phyloP scores from a whole-genome alignment of 2,329 filamentous ascomycete species.

The Lasiodiplodia theobromae region DNA sequence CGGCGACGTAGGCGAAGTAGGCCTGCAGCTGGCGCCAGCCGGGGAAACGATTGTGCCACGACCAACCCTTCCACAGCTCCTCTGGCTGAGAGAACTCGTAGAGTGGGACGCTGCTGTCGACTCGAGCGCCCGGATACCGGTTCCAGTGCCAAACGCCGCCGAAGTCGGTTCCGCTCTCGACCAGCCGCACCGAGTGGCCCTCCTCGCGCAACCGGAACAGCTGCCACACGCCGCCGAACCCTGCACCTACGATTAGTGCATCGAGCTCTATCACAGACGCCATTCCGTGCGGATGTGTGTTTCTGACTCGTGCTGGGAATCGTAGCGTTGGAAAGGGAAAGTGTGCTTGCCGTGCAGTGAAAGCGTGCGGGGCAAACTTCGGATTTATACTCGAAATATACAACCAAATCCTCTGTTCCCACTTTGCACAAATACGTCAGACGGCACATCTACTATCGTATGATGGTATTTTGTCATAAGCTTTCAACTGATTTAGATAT shows the following conservation, averaged over 20 bases:
- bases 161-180: conserved; percentile 36
- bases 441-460: too few species aligned
- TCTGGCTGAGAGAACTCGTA: conserved; percentile 43
- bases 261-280: conserved; percentile 28
- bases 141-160: conserved; percentile 43
- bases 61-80: conserved; percentile 39
- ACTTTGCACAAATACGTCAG: too few species aligned
- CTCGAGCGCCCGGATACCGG: conserved; percentile 38
- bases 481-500: too few species aligned
- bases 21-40: conserved; percentile 43
- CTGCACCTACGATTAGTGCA: conserved; percentile 39
- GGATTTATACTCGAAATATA: too few species aligned
- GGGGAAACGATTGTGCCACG: conserved; percentile 47
- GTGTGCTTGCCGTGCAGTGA: too few species aligned
- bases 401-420: too few species aligned
- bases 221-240: conserved; percentile 41
- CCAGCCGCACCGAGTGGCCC: conserved; percentile 36
- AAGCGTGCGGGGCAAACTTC: too few species aligned
- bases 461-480: too few species aligned
- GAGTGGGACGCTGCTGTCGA: conserved; percentile 31
- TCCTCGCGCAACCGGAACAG: conserved; percentile 38
- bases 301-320: background rate
- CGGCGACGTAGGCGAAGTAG: conserved; percentile 45
- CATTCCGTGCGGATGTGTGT: background rate
- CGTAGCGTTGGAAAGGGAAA: too few species aligned